Evolutionary conservation across 257 asterid genomes (phyloP), one percentile per base, ranked within the genome.

Genomic region (Ilex aquifolium): DNA sequence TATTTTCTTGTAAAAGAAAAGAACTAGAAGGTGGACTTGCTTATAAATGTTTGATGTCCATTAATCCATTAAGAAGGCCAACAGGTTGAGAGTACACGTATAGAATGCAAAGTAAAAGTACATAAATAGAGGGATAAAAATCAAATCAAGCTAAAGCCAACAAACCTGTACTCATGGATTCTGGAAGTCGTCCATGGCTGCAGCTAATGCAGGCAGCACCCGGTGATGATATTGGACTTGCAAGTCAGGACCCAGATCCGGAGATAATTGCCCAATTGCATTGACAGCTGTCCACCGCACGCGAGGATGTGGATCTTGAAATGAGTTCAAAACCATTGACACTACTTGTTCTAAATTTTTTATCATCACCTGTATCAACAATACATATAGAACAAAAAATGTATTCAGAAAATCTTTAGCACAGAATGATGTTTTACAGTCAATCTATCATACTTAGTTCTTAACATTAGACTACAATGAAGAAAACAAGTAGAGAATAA

Each of bases 271-370:
- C 65, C 99, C 99, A 68, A 93, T 81, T 50, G 99, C 99, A 81
- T 93, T 93, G 54, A 93, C 87, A 53, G 99, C 99, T 17, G 97
- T 95, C 99, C 97, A 93, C 60, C 96, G 81, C 68, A 80, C 99
- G 31, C 99, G 96, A n/a, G 99, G 95, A 65, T 90, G 99, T 59
- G 89, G 96, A 73, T 88, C 90, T 81, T 90, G 97, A 75, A 93
- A 87, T 55, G 97, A 88, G 73, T 80, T 87, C 82, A 21, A 74
- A 67, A 93, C 96, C 99, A 93, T 93, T 72, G 67, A 81, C 61
- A 93, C 86, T 67, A 90, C 85, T 79, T 90, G 96, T 74, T 84
- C 92, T 70, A 90, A 80, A 77, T 79, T 87, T 74, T 81, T 93
- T 71, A 79, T 72, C 97, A 93, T 93, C 72, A 93, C 97, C 99